Evolutionary conservation across 495 filamentous ascomycete genomes (phyloP).

Genomic region (Neurospora sp.): DNA sequence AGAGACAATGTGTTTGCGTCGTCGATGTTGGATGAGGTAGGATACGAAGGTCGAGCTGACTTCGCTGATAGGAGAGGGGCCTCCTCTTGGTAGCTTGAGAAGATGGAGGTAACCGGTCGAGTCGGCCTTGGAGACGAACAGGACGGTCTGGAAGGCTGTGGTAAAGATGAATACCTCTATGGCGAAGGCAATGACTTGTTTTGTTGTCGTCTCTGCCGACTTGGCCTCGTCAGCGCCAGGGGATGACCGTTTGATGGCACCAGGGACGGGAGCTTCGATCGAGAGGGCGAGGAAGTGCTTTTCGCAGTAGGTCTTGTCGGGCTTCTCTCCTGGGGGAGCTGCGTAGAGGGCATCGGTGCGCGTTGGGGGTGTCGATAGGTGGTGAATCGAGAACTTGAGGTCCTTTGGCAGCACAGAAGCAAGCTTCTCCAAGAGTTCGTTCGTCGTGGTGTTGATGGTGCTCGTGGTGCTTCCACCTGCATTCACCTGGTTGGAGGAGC

Average conservation of each 20-base stretch:
- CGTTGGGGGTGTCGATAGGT: slow-evolving; percentile 78
- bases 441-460: neutral
- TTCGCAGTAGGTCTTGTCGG: slow-evolving; percentile 74
- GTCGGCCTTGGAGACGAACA: slow-evolving; percentile 96
- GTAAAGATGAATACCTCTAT: slow-evolving; percentile 58
- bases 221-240: slow-evolving; percentile 21
- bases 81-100: slow-evolving; percentile 46
- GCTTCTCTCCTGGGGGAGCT: slow-evolving; percentile 57
- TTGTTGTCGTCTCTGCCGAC: neutral
- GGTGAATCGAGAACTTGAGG: slow-evolving; percentile 63
- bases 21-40: slow-evolving; percentile 57
- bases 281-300: slow-evolving; percentile 77
- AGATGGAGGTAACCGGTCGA: slow-evolving; percentile 79
- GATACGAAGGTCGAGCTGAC: slow-evolving; percentile 66
- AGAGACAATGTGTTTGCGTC: slow-evolving; percentile 56
- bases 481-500: neutral
- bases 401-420: slow-evolving; percentile 61
- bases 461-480: neutral
- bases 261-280: slow-evolving; percentile 27
- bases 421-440: slow-evolving; percentile 40
- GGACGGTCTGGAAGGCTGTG: slow-evolving; percentile 66
- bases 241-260: slow-evolving; percentile 14
- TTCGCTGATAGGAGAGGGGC: slow-evolving; percentile 61
- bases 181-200: slow-evolving; percentile 35
- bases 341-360: slow-evolving; percentile 63